These are phyloP conservation scores for Trichocladium antarcticum DNA, from an alignment of 495 filamentous ascomycete genomes.

Conservation along the genomic window DNA sequence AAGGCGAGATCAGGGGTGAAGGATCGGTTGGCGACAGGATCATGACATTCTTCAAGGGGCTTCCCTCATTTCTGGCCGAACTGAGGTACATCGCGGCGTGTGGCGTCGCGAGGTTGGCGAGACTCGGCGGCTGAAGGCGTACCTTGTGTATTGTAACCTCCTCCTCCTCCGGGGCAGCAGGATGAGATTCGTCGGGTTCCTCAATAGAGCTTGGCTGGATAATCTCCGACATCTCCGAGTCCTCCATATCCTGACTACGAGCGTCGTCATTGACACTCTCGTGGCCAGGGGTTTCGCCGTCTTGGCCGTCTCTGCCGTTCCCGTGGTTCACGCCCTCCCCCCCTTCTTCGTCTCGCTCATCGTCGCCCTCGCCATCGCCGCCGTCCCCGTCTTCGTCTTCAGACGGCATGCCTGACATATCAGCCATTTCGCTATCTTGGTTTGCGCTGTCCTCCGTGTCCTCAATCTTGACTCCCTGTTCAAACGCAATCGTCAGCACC, in stretches of 20 bases:
- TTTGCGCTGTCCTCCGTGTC: conserved; percentile 33
- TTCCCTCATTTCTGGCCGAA: conserved; percentile 36
- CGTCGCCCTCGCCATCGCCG: conserved; percentile 32
- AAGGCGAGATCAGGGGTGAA: conserved; percentile 12
- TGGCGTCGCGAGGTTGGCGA: conserved; percentile 6
- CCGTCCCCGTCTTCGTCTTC: conserved; percentile 43
- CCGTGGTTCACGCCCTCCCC: conserved; percentile 6
- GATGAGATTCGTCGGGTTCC: conserved; percentile 17
- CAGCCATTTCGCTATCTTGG: conserved; percentile 40
- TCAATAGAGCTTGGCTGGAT: conserved; percentile 18
- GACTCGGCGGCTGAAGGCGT: conserved; percentile 15
- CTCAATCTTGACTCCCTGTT: conserved; percentile 28
- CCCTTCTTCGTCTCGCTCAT: conserved; percentile 28
- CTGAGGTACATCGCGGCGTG: neutral
- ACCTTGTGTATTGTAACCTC: conserved; percentile 19
- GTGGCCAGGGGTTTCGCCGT: conserved; percentile 21
- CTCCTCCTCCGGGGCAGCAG: conserved; percentile 10
- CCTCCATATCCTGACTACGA: conserved; percentile 20
- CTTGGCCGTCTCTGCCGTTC: conserved; percentile 25
- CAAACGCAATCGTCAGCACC: conserved; percentile 14
- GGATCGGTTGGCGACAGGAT: conserved; percentile 27
- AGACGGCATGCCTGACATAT: conserved; percentile 46
- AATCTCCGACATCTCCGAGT: conserved; percentile 17
- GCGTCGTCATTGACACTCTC: conserved; percentile 18
- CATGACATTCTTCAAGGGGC: conserved; percentile 39